phyloP scores from a whole-genome alignment of 1,284 basidiomycete species.

The Cryptococcus sp. region DNA sequence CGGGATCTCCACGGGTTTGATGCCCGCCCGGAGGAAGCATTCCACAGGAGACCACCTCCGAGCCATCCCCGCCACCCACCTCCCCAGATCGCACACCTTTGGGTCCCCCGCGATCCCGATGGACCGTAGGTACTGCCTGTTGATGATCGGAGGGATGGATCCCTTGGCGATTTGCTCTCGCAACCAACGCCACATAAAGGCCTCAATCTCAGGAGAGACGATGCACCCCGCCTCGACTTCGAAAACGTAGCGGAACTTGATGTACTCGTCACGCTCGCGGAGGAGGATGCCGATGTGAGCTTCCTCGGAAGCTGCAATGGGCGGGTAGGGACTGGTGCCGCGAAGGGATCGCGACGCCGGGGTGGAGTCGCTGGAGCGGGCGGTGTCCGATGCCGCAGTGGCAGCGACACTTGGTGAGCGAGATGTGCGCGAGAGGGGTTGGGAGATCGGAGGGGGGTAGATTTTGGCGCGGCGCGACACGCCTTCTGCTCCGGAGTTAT shows the following conservation, averaged over 20 bases:
- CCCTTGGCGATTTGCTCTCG: constrained; percentile 12
- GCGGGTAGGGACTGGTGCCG: too few relatives aligned
- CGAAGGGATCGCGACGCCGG: too few relatives aligned
- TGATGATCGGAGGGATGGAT: constrained; percentile 20
- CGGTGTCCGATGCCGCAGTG: too few relatives aligned
- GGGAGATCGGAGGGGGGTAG: too few relatives aligned
- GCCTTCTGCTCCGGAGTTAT: too few relatives aligned
- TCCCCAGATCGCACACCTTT: constrained; percentile 21
- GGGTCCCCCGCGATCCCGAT: constrained; percentile 28
- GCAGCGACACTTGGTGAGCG: too few relatives aligned
- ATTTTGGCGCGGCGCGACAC: too few relatives aligned
- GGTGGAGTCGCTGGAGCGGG: too few relatives aligned
- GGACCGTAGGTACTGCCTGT: constrained; percentile 17
- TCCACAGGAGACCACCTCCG: constrained; percentile 30
- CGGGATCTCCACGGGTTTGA: constrained; percentile 31
- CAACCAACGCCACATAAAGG: constrained; percentile 28
- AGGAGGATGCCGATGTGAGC: constrained; percentile 27
- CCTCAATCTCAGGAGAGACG: constrained; percentile 16
- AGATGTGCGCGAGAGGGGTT: too few relatives aligned
- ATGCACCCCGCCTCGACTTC: constrained; percentile 14
- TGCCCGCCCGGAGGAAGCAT: constrained; percentile 28
- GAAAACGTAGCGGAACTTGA: constrained; percentile 10
- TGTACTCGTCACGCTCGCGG: constrained; percentile 34
- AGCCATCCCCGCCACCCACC: constrained; percentile 18
- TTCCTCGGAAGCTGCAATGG: background rate